Evolutionary conservation across 257 asterid species (phyloP).

Genomic region (Nicotiana otophora): DNA sequence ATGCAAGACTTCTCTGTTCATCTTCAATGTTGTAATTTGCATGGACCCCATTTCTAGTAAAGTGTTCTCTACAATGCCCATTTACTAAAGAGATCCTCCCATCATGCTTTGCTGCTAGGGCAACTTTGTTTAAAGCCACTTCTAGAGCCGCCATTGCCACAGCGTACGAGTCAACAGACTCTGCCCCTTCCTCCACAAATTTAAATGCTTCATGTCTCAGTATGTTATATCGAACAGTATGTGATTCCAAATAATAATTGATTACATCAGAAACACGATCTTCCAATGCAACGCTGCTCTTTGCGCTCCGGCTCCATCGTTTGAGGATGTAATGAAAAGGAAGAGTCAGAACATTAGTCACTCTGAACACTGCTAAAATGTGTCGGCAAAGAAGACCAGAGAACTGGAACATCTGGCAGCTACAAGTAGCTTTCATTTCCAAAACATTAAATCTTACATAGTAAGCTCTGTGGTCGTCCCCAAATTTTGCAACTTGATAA

Average conservation of each 20-base stretch:
- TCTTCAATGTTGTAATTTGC: constrained; percentile 27
- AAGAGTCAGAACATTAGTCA: constrained; percentile 86
- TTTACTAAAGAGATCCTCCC: constrained; percentile 42
- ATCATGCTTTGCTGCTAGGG: constrained; percentile 43
- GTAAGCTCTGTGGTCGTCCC: constrained; percentile 76
- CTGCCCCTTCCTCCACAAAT: constrained; percentile 80
- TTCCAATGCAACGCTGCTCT: constrained; percentile 66
- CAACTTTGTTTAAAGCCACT: constrained; percentile 68
- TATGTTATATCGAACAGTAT: constrained; percentile 77
- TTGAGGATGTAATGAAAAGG: constrained; percentile 78
- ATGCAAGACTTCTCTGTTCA: constrained; percentile 44
- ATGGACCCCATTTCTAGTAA: constrained; percentile 24
- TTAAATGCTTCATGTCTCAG: constrained; percentile 87
- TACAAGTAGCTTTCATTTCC: constrained; percentile 85
- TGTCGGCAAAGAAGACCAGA: constrained; percentile 97
- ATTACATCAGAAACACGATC: constrained; percentile 50
- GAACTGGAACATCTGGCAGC: constrained; percentile 95
- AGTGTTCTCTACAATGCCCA: constrained; percentile 41
- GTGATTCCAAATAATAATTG: constrained; percentile 85
- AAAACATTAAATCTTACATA: constrained; percentile 76
- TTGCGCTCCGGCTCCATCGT: constrained; percentile 93
- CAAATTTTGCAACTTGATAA: constrained; percentile 74
- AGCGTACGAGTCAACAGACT: constrained; percentile 50
- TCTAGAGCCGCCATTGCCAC: constrained; percentile 70
- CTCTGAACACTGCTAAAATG: constrained; percentile 81